Base-by-base conservation (phyloP, 169 alveolate genomes). In the Plasmodium berghei region DNA sequence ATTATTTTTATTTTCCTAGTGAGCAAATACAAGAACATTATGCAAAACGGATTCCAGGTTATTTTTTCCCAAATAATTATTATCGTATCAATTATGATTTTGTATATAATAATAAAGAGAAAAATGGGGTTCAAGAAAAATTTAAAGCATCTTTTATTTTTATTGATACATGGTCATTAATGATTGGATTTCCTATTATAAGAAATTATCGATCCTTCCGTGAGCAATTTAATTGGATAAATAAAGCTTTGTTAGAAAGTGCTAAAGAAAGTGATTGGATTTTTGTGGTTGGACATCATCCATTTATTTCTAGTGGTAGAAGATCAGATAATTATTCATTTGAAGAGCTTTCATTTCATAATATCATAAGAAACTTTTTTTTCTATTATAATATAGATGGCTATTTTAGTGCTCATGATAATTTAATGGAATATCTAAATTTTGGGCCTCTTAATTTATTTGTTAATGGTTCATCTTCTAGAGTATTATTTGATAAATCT, bases 11-110 rank as follows among this genome's bases (percentile, higher is more conserved):
- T 63, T 83, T 83, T 70, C 90, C 90, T 2, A 83, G 90, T 26
- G 90, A 83, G 70, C 90, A 83, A 56, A 83, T 83, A 26, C 90
- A 83, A 72, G 90, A 83, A 83, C 90, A 83, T 72, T 83, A 83
- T 61, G 55, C 90, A 16, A 20, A 83, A 18, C 42, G 72, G 69
- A 83, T 83, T 18, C 90, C 90, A 55, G 90, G 90, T 20, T 83
- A 83, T 69, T 83, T 69, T 46, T 67, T 83, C 86, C 90, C 90
- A 40, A 83, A 83, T 61, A 83, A 83, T 26, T 83, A 83, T 62
- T 83, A 83, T 72, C 56, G 73, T 22, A 64, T 83, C 4, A 56
- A 83, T 34, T 83, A 83, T 56, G 90, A 83, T 42, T 83, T 83
- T 69, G 70, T 46, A 9, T 70, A 67, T 77, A 83, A 54, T 49